A percentile compares a stretch with the other conserved stretches of the same genome.
phyloP scores from a whole-genome alignment of 2,329 filamentous ascomycete genomes.

The Aureobasidium uvarum region DNA sequence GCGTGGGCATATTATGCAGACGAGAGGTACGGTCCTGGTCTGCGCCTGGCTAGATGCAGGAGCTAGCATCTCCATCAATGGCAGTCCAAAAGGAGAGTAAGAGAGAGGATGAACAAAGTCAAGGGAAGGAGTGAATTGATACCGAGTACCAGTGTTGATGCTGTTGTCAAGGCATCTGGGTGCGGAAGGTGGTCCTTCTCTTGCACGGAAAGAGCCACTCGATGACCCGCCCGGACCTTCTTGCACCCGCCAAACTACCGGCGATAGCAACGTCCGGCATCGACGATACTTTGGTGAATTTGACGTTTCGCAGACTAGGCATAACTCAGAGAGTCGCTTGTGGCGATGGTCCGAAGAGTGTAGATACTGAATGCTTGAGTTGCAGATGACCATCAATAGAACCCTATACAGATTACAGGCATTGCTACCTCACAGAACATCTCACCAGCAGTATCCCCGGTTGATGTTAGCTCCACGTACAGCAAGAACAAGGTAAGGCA shows the following conservation, averaged over 20 bases:
- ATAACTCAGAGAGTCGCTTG: not conserved
- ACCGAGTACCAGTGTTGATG: not conserved
- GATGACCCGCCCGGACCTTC: not conserved
- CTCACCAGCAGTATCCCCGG: not conserved
- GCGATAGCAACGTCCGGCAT: not conserved
- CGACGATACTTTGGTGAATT: not conserved
- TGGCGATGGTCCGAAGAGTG: not conserved
- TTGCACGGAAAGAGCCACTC: conserved; percentile 14
- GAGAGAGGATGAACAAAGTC: not conserved
- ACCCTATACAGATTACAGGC: not conserved
- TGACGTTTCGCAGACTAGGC: not conserved
- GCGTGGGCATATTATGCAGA: conserved; percentile 80
- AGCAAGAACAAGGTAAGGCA: not conserved
- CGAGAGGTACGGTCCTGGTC: conserved; percentile 53
- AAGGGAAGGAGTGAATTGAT: conserved; percentile 21
- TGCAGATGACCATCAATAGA: not conserved
- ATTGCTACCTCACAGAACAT: not conserved
- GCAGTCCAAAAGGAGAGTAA: not conserved
- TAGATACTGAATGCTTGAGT: not conserved
- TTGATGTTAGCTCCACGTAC: no score
- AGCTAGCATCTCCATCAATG: conserved; percentile 11
- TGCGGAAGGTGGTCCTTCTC: conserved; percentile 7
- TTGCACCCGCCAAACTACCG: not conserved
- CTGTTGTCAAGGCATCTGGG: not conserved
- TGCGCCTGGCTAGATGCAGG: conserved; percentile 12